Evolutionary conservation across 1,139 yeast species (phyloP).

Genomic region (Taiozyma onychis): DNA sequence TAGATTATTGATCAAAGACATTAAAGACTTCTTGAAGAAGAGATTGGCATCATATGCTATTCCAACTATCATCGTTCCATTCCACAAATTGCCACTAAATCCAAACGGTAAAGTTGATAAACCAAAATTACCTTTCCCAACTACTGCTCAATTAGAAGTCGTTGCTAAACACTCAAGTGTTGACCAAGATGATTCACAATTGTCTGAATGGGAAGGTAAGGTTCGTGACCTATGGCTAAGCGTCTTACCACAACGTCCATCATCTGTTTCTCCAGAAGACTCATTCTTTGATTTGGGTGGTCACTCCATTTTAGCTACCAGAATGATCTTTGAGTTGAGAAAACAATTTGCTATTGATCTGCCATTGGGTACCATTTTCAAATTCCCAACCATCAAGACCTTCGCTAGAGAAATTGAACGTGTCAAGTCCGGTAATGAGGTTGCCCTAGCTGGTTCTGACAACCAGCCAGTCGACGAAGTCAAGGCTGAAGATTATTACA

Average conservation of each 20-base stretch:
- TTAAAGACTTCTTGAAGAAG: conserved; percentile 75
- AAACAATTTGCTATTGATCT: conserved; percentile 71
- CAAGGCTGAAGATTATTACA: conserved; percentile 51
- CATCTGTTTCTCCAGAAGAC: conserved; percentile 68
- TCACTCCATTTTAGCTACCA: conserved; percentile 92
- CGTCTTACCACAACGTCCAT: conserved; percentile 81
- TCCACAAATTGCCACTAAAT: conserved; percentile 81
- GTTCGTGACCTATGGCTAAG: conserved; percentile 81
- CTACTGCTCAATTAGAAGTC: conserved; percentile 62
- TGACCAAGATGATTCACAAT: conserved; percentile 42
- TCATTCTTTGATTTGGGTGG: conserved; percentile 98
- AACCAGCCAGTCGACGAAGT: conserved; percentile 15
- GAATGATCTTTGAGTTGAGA: conserved; percentile 92
- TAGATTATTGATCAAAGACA: conserved; percentile 71
- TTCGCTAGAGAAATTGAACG: conserved; percentile 73
- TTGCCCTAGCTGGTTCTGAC: conserved; percentile 18
- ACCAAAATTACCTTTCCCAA: conserved; percentile 95
- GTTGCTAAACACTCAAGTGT: conserved; percentile 34
- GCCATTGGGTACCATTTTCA: conserved; percentile 87
- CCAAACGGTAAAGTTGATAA: conserved; percentile 99
- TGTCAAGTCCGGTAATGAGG: conserved; percentile 31
- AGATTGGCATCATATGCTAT: conserved; percentile 92
- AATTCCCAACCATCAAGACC: conserved; percentile 74
- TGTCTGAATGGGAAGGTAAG: conserved; percentile 59
- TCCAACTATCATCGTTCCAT: conserved; percentile 86